Base-by-base conservation (phyloP, 768 basidiomycete genomes). In the Leucocoprinus sp. region DNA sequence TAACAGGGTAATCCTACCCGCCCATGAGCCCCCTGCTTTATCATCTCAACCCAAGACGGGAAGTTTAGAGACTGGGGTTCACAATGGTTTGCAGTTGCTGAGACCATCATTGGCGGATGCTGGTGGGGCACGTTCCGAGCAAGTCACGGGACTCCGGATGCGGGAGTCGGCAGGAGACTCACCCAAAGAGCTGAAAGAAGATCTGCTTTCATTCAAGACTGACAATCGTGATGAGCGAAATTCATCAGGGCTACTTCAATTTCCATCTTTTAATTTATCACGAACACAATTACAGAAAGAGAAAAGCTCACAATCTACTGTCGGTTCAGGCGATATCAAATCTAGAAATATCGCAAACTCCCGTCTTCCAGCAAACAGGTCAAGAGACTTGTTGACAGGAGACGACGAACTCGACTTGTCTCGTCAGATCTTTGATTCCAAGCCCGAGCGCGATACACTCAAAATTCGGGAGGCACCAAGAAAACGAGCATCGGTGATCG, bases 321-420 rank as follows among this genome's bases (percentile, higher is more conserved):
- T 36, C 4, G 15, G 26, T 17, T 17, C 40, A 9, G 7, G 31
- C 5, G 39, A 42, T 11, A 14, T 23, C 8, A 22, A 24, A 27
- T 33, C 19, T 23, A 23, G 37, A 26, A 22, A 23, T 19, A 9
- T 33, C 6, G 8, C 9, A 37, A 24, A 27, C 50, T 4, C 27
- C 47, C 12, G 45, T 52, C 44, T 33, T 58, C 38, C 40, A 64
- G 53, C 53, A 64, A 19, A 33, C 58, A 57, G 67, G 62, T 37
- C 50, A 3, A 69, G 64, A 52, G 85, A 89, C 56, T 87, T 87
- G 86, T 63, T 91, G 26, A 87, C 88, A 14, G 87, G 87, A 7
- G 74, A 75, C 43, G 75, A 78, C 45, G 69, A 73, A 35, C 64
- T 69, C 14, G 46, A 48, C 5, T 26, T 42, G 9, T 23, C 46